phyloP scores from a whole-genome alignment of 371 early-diverging fungal species.

The Lichtheimia hyalospora region DNA sequence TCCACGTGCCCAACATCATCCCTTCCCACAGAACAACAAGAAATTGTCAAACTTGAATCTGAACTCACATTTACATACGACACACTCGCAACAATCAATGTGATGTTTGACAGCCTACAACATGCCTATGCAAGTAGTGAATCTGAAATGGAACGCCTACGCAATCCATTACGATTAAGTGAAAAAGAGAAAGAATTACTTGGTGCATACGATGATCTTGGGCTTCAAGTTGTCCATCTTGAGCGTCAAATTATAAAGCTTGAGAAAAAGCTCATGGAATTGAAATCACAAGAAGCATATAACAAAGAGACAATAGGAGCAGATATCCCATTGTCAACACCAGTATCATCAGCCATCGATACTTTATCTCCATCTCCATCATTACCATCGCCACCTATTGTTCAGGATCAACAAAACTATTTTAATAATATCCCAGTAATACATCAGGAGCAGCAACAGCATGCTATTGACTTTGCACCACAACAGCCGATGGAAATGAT shows the following conservation, averaged over 20 bases:
- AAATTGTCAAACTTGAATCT: slow-evolving; percentile 23
- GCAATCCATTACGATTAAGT: slow-evolving; percentile 22
- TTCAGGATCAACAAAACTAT: not conserved
- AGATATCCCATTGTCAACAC: slow-evolving; percentile 13
- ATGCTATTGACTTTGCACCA: too few relatives aligned
- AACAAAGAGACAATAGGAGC: not conserved
- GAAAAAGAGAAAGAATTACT: slow-evolving; percentile 45
- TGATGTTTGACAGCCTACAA: slow-evolving; percentile 36
- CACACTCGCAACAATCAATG: slow-evolving; percentile 33
- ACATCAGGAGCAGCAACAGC: too few relatives aligned
- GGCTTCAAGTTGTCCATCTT: slow-evolving; percentile 36
- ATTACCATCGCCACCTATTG: not conserved
- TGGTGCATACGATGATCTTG: slow-evolving; percentile 46
- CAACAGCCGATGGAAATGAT: too few relatives aligned
- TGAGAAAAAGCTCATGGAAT: slow-evolving; percentile 23
- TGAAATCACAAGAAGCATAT: slow-evolving; percentile 7
- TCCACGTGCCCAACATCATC: not conserved
- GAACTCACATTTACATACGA: slow-evolving; percentile 41
- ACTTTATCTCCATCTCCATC: not conserved
- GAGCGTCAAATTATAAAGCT: slow-evolving; percentile 35
- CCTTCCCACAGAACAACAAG: not conserved
- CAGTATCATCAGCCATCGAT: not conserved
- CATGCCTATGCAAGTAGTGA: slow-evolving; percentile 31
- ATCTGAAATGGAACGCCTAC: slow-evolving; percentile 21
- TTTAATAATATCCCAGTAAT: too few relatives aligned